These are phyloP conservation scores for Phytophthora fragariaefolia DNA, from an alignment of 352 stramenopile genomes.

Conservation along the genomic window DNA sequence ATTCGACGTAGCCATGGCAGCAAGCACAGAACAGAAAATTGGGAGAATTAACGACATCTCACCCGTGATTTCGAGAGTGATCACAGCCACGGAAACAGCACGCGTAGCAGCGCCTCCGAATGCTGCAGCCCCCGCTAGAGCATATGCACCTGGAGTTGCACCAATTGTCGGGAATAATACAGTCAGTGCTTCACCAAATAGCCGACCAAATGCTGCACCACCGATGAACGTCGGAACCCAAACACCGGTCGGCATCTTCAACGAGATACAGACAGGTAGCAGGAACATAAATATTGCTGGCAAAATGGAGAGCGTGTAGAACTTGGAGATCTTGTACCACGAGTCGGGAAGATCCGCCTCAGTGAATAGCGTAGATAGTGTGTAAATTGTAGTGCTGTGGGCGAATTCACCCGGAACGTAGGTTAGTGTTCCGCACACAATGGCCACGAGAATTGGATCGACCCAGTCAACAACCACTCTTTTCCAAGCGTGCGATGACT, in stretches of 20 bases:
- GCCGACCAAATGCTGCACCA: conserved; percentile 69
- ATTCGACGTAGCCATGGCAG: conserved; percentile 59
- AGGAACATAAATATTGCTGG: conserved; percentile 53
- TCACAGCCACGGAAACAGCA: conserved; percentile 78
- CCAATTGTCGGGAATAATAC: conserved; percentile 21
- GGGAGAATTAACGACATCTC: conserved; percentile 76
- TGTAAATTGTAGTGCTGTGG: conserved; percentile 49
- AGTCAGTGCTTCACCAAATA: conserved; percentile 69
- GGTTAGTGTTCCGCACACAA: conserved; percentile 62
- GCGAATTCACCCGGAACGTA: conserved; percentile 70
- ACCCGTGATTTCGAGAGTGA: conserved; percentile 80
- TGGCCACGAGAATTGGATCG: conserved; percentile 61
- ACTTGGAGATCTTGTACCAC: conserved; percentile 62
- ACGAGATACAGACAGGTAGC: conserved; percentile 72
- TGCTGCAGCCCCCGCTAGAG: conserved; percentile 69
- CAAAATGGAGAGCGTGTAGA: conserved; percentile 53
- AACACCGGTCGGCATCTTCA: conserved; percentile 72
- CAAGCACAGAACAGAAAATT: conserved; percentile 69
- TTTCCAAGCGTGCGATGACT: conserved; percentile 44
- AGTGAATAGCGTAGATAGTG: conserved; percentile 64
- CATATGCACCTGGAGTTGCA: conserved; percentile 58
- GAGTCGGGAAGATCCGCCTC: conserved; percentile 36
- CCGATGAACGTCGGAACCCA: conserved; percentile 82
- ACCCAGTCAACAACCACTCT: conserved; percentile 53
- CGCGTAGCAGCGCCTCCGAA: conserved; percentile 66